Percentiles rank a stretch among this genome's conserved stretches.
Conservation (phyloP, 2,329 filamentous ascomycete species). For the Geosmithia putterillii region DNA sequence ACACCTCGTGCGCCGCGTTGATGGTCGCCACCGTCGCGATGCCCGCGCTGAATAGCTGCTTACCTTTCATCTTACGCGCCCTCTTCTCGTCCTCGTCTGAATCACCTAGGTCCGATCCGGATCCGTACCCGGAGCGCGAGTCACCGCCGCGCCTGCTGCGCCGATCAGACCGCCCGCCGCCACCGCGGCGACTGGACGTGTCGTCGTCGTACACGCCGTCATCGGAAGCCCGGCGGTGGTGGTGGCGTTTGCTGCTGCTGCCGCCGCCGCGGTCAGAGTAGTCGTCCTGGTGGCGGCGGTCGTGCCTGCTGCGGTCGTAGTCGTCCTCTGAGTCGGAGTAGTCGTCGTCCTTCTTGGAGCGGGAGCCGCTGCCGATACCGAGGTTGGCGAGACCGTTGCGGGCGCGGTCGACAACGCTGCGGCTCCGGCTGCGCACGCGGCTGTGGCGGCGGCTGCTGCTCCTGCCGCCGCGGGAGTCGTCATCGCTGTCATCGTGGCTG, state of each 20-base stretch:
- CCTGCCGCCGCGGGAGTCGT: slow-evolving; percentile 29
- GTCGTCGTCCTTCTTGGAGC: slow-evolving; percentile 17
- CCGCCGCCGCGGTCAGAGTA: slow-evolving; percentile 26
- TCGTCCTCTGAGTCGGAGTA: slow-evolving; percentile 31
- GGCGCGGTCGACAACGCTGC: slow-evolving; percentile 51
- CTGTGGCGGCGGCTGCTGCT: slow-evolving; percentile 26
- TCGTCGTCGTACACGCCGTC: slow-evolving; percentile 35
- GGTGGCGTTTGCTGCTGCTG: slow-evolving; percentile 16
- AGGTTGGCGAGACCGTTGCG: slow-evolving; percentile 50
- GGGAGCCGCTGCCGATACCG: slow-evolving; percentile 40
- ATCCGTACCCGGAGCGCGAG: slow-evolving; percentile 32
- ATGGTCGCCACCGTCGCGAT: slow-evolving; percentile 47
- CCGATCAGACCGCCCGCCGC: slow-evolving; percentile 31
- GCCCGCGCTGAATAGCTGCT: slow-evolving; percentile 45
- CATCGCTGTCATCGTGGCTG: slow-evolving; percentile 34
- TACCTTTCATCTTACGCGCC: slow-evolving; percentile 47
- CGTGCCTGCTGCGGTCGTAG: slow-evolving; percentile 21
- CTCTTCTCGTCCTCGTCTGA: slow-evolving; percentile 43
- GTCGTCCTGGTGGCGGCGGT: slow-evolving; percentile 26
- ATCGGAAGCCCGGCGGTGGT: slow-evolving; percentile 23
- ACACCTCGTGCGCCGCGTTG: slow-evolving; percentile 46
- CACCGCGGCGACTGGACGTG: slow-evolving; percentile 22
- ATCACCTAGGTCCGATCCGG: slow-evolving; percentile 43
- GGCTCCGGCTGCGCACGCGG: slow-evolving; percentile 38
- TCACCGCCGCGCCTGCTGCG: slow-evolving; percentile 26